Evolutionary conservation across 331 rosid species (phyloP), one percentile per base, ranked within the genome.

Genomic region (Acacia concinna): DNA sequence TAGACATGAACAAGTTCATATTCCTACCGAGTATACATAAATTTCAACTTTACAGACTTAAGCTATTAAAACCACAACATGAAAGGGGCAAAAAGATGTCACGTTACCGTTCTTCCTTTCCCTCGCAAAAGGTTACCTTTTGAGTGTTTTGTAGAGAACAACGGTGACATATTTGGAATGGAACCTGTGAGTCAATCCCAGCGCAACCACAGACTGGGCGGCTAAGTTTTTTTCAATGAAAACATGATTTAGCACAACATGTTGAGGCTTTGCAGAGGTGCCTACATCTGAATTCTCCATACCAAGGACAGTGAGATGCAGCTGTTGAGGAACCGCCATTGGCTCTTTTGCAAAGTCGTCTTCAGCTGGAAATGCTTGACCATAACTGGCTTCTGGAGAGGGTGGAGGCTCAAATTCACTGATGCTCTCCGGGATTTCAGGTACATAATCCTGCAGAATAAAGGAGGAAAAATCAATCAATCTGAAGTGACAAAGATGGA

Each of bases 311-410:
- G 94, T 89, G 54, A 88, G 88, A 80, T 94, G 96, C 79, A 92
- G 86, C 78, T 94, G 97, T 4, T 94, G 84, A 21, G 98, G 98
- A 57, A 89, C 91, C 11, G 88, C 80, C 83, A 84, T 78, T 0
- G 98, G 98, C 77, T 94, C 98, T 90, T 92, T 94, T 0, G 94
- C 90, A 43, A 89, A 92, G 81, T 94, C 98, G 82, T 90, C 98
- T 70, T 90, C 96, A 0, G 85, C 72, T 12, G 93, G 98, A 43
- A 86, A 88, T 37, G 82, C 79, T 27, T 89, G 92, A 78, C 90
- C 86, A 74, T 94, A 94, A 73, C 90, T 89, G 37, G 94, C 86
- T 51, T 89, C 97, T 11, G 98, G 98, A 41, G 98, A 94, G n/a
- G 85, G 57, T 20, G 98, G 97, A 27, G 89, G 87, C 84, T 94